phyloP scores from a whole-genome alignment of 2,329 filamentous ascomycete genomes.

The Magnaporthiopsis incrustans region DNA sequence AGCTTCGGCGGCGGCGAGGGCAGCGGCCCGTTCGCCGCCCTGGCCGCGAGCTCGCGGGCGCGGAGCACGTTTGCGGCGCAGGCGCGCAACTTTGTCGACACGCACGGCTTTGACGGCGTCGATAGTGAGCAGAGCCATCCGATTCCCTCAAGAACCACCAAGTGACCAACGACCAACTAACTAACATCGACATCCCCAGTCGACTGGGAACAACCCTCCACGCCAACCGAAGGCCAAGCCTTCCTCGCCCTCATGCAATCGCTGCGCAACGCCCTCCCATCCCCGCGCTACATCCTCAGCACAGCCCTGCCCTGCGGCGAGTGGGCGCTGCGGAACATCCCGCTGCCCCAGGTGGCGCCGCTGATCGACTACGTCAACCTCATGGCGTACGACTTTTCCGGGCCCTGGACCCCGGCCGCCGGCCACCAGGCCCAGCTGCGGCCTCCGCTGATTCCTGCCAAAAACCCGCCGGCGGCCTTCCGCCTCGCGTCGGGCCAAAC shows the following conservation, averaged over 20 bases:
- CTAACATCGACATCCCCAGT: conserved; percentile 30
- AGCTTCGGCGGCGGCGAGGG: conserved; percentile 59
- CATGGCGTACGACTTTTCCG: conserved; percentile 63
- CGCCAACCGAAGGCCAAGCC: conserved; percentile 43
- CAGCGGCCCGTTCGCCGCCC: conserved; percentile 51
- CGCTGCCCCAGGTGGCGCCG: conserved; percentile 40
- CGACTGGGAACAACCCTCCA: conserved; percentile 60
- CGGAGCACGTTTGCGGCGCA: conserved; percentile 48
- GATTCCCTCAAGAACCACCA: too few relatives aligned
- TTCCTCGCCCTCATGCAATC: conserved; percentile 48
- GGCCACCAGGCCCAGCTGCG: conserved; percentile 59
- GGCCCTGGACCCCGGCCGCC: conserved; percentile 50
- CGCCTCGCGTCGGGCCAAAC: conserved; percentile 39
- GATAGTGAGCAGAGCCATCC: conserved; percentile 45
- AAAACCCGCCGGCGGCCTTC: conserved; percentile 17
- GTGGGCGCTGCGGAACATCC: conserved; percentile 54
- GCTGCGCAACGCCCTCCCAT: conserved; percentile 46
- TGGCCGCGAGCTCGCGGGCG: conserved; percentile 39
- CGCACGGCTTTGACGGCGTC: conserved; percentile 53
- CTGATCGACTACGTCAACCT: conserved; percentile 57
- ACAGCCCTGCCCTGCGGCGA: conserved; percentile 55
- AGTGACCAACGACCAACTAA: too few relatives aligned
- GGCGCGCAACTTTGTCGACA: conserved; percentile 45
- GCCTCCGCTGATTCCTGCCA: conserved; percentile 22
- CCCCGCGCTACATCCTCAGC: conserved; percentile 48